Base-by-base conservation (phyloP, 1,284 basidiomycete genomes). In the Ustilago sp. region DNA sequence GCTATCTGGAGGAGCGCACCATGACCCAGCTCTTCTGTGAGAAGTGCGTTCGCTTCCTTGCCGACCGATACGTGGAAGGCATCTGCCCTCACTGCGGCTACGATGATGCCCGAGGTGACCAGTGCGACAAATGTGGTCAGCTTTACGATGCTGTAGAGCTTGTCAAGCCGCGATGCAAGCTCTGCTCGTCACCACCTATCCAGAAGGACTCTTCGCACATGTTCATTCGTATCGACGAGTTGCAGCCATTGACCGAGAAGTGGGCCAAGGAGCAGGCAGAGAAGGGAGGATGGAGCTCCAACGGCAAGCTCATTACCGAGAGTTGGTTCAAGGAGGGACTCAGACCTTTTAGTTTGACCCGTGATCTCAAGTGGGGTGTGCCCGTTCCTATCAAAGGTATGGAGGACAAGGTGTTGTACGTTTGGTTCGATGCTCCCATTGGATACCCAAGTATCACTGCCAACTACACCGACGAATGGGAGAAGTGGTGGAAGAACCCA, bases 381-480 rank as follows among this genome's bases (percentile, higher is more conserved):
- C 92, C 93, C 4, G 94, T 99, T 11, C 96, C 93, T 0, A 90
- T 86, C 61, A 88, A 92, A 19, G 93, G 91, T 34, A 94, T 98
- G 93, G 89, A 91, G 83, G 92, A 92, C 50, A 99, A 99, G 88
- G 97, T 99, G 68, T 91, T 99, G 77, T 99, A 95, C 95, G 87
- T 88, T 34, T 85, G 94, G 96, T 98, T 98, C 86, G 97, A 99
- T 83, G 97, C 97, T 0, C 94, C 94, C 17, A 94, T 98, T 72
- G 97, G 97, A 63, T 99, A 99, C 87, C 92, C 94, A 4, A 97
- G 94, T 87, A 98, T 99, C 83, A 99, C 96, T 7, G 94, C 95
- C 63, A 93, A 93, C 85, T 96, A 97, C 88, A 97, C 94, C 28
- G 88, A 92, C 54, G 92, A 97, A 75, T 99, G 97, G 97, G 91